Percentiles rank a stretch among this genome's conserved stretches.
Conservation (phyloP, 2,329 filamentous ascomycete genomes). For the Ceratocystis ficicola region DNA sequence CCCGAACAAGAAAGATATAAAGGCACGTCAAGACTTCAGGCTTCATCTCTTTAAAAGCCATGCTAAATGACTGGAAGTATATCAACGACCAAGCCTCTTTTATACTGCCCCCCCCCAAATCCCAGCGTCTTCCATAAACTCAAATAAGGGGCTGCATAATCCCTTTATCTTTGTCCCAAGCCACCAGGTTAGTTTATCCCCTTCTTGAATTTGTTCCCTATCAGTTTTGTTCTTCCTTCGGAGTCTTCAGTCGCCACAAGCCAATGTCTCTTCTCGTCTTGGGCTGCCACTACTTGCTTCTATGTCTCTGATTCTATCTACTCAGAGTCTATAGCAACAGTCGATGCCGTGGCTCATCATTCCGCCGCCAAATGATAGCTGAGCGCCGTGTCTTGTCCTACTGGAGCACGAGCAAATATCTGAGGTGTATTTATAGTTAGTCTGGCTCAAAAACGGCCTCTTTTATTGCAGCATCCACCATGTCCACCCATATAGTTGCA, state of each 20-base stretch:
- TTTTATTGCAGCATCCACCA: neutral
- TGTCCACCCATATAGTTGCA: neutral
- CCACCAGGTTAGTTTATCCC: neutral
- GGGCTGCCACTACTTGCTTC: neutral
- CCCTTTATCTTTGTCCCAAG: neutral
- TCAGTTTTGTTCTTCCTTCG: neutral
- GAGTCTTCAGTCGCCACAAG: neutral
- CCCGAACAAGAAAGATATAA: neutral
- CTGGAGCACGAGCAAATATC: neutral
- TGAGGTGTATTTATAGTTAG: neutral
- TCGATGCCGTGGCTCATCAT: neutral
- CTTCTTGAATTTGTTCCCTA: neutral
- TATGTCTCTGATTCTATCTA: neutral
- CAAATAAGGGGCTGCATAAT: no score
- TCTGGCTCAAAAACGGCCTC: neutral
- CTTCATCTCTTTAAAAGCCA: no score
- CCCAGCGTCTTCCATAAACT: neutral
- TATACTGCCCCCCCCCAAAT: neutral
- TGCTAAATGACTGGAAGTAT: no score
- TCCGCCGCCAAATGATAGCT: constrained; percentile 3
- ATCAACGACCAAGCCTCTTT: neutral
- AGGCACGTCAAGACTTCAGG: no score
- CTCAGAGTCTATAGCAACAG: neutral
- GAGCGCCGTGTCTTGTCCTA: constrained; percentile 1
- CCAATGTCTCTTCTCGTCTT: constrained; percentile 1